Base-by-base conservation (phyloP, 2,329 filamentous ascomycete genomes). In the Coleophoma crateriformis region DNA sequence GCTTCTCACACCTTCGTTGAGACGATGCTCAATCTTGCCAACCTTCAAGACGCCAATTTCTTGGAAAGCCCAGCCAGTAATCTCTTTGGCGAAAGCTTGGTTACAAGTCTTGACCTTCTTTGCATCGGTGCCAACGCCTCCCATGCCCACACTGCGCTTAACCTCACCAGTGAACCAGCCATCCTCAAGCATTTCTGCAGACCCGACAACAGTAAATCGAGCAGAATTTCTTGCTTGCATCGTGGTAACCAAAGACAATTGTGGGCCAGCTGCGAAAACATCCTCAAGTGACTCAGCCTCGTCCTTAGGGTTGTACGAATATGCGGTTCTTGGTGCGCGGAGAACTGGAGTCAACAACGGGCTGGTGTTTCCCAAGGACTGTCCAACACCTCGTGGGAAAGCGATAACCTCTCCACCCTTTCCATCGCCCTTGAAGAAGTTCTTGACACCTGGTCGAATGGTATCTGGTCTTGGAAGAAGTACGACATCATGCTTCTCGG, bases 21-120 rank as follows among this genome's bases (percentile, higher is more conserved):
- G 71, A 64, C 84, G 84, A 71, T 99, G 94, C 71, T 90, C 81
- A 56, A 97, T 78, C 61, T 78, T 81, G 66, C 89, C 89, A 61
- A 95, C 88, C 61, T 87, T 86, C 59, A 99, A 68, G 11, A 99
- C 89, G 59, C 94, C 94, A 48, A 85, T 81, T 74, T 99, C 94
- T 71, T 95, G 85, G 76, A 99, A 99, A 0, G 91, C 83, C 94
- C 94, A 99, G n/a, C 81, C 87, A n/a, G 87, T 85, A 50, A 99
- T 69, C 62, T 87, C 83, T 70, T 87, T 85, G 17, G 88, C 87
- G 64, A 99, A 97, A 48, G 88, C 88, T 61, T 83, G 80, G 73
- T 99, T 99, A 59, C 78, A 79, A 12, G 88, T 86, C 66, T 80
- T 79, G 40, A 78, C 66, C 50, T 70, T 68, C 50, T 70, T 72